Evolutionary conservation across 768 basidiomycete genomes (phyloP), one percentile per base, ranked within the genome.

Genomic region (Solioccasus polychromus): DNA sequence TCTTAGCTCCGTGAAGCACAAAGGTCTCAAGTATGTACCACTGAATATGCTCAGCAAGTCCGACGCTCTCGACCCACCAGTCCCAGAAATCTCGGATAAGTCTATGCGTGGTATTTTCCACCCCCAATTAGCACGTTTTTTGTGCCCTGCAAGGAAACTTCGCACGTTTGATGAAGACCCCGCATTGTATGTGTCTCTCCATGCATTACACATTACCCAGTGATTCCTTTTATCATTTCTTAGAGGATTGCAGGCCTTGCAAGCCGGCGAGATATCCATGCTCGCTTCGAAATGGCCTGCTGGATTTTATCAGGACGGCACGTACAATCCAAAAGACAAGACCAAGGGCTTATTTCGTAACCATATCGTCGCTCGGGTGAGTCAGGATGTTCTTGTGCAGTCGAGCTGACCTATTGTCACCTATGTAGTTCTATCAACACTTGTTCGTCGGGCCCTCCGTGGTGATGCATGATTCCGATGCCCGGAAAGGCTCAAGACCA

Each of bases 51-150:
- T 5, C 11, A 31, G 30, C 11, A 31, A 31, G 30, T 5, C 30
- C 30, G 30, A 31, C 11, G 11, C 30, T 5, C 30, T 31, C 4
- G 30, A 46, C 11, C 46, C 40, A 2, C 35, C 40, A 0, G 26
- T 42, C 4, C 34, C 43, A 2, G 43, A 49, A n/a, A 18, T 35
- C 1, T 9, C 38, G 14, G 42, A 48, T 18, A 50, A 50, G 3
- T 50, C 38, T 1, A 41, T 35, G 39, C 45, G n/a, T 17, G 38
- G 45, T 0, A 35, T 49, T 19, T 49, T 34, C 22, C 48, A 45
- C 17, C 42, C 38, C 1, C 28, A 49, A 8, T 20, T 49, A 5
- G 43, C 23, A n/a, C 0, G 15, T 3, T 36, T 50, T 2, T 5
- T 45, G 6, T 49, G 39, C 28, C 48, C 38, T 17, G 17, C 6